Percentiles rank a stretch among this genome's conserved stretches.
phyloP scores from a whole-genome alignment of 768 basidiomycete genomes.

The Lanmaoa rubissima region DNA sequence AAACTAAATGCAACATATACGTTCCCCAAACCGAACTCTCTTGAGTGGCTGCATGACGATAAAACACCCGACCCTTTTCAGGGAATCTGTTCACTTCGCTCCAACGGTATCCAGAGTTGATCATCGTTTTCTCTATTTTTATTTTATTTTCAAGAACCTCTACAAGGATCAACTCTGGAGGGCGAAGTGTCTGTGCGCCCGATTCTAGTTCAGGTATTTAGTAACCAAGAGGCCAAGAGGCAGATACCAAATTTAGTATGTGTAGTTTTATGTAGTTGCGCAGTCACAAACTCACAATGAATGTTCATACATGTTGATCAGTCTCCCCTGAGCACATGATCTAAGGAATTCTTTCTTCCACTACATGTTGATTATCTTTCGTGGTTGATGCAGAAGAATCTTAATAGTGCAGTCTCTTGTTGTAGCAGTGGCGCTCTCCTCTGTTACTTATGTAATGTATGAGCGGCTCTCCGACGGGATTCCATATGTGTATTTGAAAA shows the following conservation, averaged over 20 bases:
- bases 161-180: background rate
- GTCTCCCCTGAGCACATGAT: background rate
- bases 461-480: background rate
- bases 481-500: background rate
- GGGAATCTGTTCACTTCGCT: background rate
- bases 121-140: background rate
- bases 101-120: background rate
- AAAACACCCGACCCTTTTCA: background rate
- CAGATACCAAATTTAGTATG: conserved; percentile 28
- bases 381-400: background rate
- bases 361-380: background rate
- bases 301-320: background rate
- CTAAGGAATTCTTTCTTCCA: background rate
- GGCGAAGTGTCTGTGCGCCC: background rate
- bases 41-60: background rate
- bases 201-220: background rate
- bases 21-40: background rate
- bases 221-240: background rate
- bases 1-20: no score
- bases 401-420: background rate
- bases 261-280: conserved; percentile 17
- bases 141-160: background rate
- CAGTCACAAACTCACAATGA: background rate
- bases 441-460: background rate
- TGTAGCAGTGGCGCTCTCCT: background rate